Conservation (phyloP, 169 alveolate genomes). For the Pseudocohnilembus persalinus region DNA sequence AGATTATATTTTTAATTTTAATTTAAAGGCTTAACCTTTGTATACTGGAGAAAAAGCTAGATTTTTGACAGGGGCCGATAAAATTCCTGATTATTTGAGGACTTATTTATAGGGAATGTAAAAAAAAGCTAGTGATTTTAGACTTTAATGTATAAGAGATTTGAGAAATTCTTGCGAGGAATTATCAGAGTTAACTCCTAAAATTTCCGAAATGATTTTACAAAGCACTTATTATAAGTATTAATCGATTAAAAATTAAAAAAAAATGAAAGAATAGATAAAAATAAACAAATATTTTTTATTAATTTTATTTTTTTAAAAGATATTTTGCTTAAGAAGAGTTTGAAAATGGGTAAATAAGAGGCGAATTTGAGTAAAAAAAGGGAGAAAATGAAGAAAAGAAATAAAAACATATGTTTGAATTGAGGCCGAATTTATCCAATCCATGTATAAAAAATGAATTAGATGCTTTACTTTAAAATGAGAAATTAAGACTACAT, state of each 20-base stretch:
- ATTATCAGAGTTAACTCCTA: conserved; percentile 60
- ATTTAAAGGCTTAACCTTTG: conserved; percentile 71
- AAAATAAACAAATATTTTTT: too few relatives aligned
- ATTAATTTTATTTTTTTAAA: too few relatives aligned
- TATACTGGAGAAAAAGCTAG: conserved; percentile 80
- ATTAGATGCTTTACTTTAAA: conserved; percentile 58
- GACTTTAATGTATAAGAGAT: conserved; percentile 76
- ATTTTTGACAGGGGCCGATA: conserved; percentile 73
- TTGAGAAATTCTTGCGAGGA: conserved; percentile 77
- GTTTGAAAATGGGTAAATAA: conserved; percentile 40
- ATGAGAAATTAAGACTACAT: conserved; percentile 63
- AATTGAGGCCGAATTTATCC: conserved; percentile 82
- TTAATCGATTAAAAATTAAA: background rate
- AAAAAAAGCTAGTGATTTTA: conserved; percentile 78
- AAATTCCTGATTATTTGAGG: conserved; percentile 83
- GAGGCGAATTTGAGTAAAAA: conserved; percentile 39
- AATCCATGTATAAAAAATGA: conserved; percentile 79
- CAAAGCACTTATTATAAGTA: conserved; percentile 44
- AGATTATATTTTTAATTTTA: conserved; percentile 25
- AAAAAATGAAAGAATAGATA: too few relatives aligned
- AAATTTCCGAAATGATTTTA: conserved; percentile 64
- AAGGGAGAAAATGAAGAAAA: conserved; percentile 51
- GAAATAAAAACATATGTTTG: conserved; percentile 48
- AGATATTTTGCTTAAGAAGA: conserved; percentile 9
- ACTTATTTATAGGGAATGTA: conserved; percentile 69